phyloP scores from a whole-genome alignment of 768 basidiomycete species.

The Daedaleopsis sinensis region DNA sequence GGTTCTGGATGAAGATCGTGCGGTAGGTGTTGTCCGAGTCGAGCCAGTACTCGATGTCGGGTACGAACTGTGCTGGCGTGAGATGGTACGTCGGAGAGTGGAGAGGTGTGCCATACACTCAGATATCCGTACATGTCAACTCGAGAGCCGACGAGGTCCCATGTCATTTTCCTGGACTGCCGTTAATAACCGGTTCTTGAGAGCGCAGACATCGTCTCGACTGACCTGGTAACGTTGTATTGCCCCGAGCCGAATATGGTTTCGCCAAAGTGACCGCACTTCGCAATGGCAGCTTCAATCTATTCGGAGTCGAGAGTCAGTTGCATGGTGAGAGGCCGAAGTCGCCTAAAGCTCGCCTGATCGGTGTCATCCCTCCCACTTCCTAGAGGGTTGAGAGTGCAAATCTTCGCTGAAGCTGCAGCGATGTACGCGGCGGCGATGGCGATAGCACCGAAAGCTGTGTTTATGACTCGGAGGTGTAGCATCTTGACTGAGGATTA shows the following conservation, averaged over 20 bases:
- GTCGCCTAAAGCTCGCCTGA: slow-evolving; percentile 16
- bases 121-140: slow-evolving; percentile 49
- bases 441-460: too few relatives aligned
- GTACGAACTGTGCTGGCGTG: slow-evolving; percentile 44
- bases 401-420: too few relatives aligned
- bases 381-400: too few relatives aligned
- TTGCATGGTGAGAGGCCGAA: not conserved
- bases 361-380: slow-evolving; percentile 32
- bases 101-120: slow-evolving; percentile 32
- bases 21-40: slow-evolving; percentile 57
- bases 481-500: too few relatives aligned
- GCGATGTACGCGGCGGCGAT: too few relatives aligned
- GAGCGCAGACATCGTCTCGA: too few relatives aligned
- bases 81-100: too few relatives aligned
- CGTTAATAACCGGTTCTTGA: too few relatives aligned
- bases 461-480: too few relatives aligned
- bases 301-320: too few relatives aligned
- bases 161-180: slow-evolving; percentile 51
- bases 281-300: slow-evolving; percentile 51
- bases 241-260: slow-evolving; percentile 47
- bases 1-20: slow-evolving; percentile 64
- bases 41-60: slow-evolving; percentile 59
- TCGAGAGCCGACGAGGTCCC: slow-evolving; percentile 47
- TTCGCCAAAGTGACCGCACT: slow-evolving; percentile 51
- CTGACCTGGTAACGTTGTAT: slow-evolving; percentile 56